Evolutionary conservation across 108 stramenopile genomes (phyloP), one percentile per base, ranked within the genome.

Genomic region (Aureococcus anophagefferens): DNA sequence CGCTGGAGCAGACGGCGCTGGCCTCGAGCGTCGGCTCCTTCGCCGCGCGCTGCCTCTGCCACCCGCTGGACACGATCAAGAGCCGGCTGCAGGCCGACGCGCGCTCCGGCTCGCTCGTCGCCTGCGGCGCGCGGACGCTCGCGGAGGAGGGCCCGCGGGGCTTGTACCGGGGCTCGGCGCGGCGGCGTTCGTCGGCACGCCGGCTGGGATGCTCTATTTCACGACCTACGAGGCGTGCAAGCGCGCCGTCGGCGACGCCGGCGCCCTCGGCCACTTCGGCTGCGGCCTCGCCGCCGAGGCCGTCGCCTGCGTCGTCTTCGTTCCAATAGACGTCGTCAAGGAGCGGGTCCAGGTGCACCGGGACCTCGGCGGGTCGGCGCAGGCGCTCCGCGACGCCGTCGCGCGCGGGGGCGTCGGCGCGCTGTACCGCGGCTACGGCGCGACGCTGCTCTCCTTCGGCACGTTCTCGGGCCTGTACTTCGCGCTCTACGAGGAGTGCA

Each of bases 301-400:
- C 14, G 67, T 94, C 30, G 89, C 95, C 35, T 99, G 98, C 80
- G 74, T 96, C 21, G 74, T 99, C 40, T 99, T 91, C 70, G 95
- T 99, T 21, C 98, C 98, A 5, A 92, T 97, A 13, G 98, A 99
- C 79, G 98, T 99, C 33, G 81, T 97, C 9, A 99, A 99, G 78
- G 98, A 97, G 80, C 84, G 98, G 65, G 68, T 96, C 76, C 98
- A 99, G 82, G 90, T 97, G 11, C 94, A 95, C 63, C n/a, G n/a
- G n/a, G 71, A 77, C 7, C 29, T 63, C 7, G 30, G 30, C 21
- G n/a, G 28, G 4, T 14, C 65, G 18, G 28, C 33, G 33, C 70
- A 68, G 17, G 40, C 66, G 32, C 29, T 40, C 34, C 30, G 59
- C 59, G 46, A 63, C 13, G 93, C 97, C 31, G 0, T 79, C 25